These are phyloP conservation scores for Pharnaceum exiguum DNA, from an alignment of 148 eudicot genomes.

Conservation along the genomic window DNA sequence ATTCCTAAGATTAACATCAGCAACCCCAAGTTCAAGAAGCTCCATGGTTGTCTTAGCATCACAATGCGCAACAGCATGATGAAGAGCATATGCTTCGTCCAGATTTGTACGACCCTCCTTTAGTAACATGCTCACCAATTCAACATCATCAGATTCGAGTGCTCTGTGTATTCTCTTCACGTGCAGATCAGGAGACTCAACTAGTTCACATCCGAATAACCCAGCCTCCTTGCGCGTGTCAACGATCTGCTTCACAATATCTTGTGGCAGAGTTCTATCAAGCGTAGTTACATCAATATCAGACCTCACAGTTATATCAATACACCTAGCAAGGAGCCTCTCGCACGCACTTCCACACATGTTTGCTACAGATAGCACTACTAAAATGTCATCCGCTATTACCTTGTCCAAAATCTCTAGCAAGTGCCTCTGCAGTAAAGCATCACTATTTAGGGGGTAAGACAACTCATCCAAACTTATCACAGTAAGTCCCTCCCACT, in stretches of 20 bases:
- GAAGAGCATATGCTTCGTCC: constrained; percentile 79
- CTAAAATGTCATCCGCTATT: constrained; percentile 62
- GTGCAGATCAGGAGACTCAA: constrained; percentile 62
- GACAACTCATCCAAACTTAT: not conserved
- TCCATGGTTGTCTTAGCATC: constrained; percentile 68
- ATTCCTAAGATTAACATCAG: constrained; percentile 63
- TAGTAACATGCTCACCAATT: constrained; percentile 70
- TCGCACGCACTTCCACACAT: constrained; percentile 61
- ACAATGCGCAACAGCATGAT: constrained; percentile 89
- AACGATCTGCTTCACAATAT: constrained; percentile 55
- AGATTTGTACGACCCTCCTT: constrained; percentile 68
- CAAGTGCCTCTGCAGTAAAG: constrained; percentile 49
- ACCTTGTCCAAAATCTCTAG: constrained; percentile 70
- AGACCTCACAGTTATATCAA: constrained; percentile 50
- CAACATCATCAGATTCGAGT: constrained; percentile 87
- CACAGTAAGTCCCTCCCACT: no score
- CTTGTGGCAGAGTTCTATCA: constrained; percentile 55
- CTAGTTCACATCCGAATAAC: constrained; percentile 34
- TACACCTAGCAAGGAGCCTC: constrained; percentile 47
- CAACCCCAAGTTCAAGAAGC: constrained; percentile 75
- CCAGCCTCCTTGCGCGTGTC: constrained; percentile 54
- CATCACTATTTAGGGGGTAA: not conserved
- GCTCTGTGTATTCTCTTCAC: constrained; percentile 86
- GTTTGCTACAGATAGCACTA: constrained; percentile 62
- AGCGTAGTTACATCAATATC: constrained; percentile 68